Base-by-base conservation (phyloP, 768 basidiomycete genomes). In the Mycena filopes region DNA sequence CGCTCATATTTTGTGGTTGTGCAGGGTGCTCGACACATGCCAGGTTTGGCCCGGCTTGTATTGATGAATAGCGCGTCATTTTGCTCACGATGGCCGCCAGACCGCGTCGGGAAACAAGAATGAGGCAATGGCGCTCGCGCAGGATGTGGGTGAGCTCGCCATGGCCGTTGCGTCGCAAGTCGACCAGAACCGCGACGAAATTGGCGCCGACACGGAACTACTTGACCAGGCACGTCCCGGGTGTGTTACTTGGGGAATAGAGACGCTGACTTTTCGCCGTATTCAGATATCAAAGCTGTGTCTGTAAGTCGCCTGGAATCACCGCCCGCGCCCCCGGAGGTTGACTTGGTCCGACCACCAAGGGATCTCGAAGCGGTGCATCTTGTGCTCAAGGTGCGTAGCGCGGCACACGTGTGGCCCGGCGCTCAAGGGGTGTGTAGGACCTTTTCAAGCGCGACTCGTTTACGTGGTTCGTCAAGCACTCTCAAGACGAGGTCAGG, bases 281-380 rank as follows among this genome's bases (percentile, higher is more conserved):
- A 42, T 25, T 3, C 21, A 55, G 38, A 70, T 70, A n/a, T 53
- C 63, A 26, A 60, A 55, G 56, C 60, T 70, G 63, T 70, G 69
- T 63, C 49, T 61, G 69, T 70, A 47, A 63, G 68, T 60, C 41
- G 13, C 7, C 25, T 45, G 12, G 5, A n/a, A 48, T n/a, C 25
- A 29, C 29, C 21, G 47, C 45, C 40, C 45, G 13, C 42, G n/a
- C 18, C 33, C n/a, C 21, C 58, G 63, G 63, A 64, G n/a, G 25
- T 68, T 62, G 55, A 65, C 47, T 54, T 55, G 45, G 16, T 20
- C 59, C 59, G 60, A 60, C 41, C 40, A 43, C 31, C n/a, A n/a
- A 69, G 67, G 15, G 47, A 65, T 40, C 67, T 69, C 49, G 63
- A 69, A 51, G 67, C 63, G 46, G 63, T 69, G 54, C 64, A 69